A percentile compares a stretch with the other conserved stretches of the same genome.
Conservation (phyloP, 2,329 filamentous ascomycete genomes). For the Sporothrix dimorphospora region DNA sequence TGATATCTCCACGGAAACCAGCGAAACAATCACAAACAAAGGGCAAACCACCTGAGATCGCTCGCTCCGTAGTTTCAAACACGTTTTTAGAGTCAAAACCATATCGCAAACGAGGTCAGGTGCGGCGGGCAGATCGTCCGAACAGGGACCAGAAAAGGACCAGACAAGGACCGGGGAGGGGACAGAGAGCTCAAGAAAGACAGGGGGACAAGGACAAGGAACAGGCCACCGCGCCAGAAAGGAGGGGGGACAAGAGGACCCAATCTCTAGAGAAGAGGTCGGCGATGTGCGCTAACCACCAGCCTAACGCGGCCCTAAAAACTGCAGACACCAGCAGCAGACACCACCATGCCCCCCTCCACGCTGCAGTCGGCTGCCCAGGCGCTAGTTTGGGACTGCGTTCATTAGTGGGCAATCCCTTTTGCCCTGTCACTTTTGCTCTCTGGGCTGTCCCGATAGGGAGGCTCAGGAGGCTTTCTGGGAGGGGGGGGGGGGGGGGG, state of each 20-base stretch:
- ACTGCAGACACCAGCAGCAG: background rate
- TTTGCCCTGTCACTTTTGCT: background rate
- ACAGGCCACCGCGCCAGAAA: background rate
- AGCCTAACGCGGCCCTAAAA: background rate
- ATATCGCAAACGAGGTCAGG: background rate
- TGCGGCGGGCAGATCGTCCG: background rate
- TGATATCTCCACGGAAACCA: background rate
- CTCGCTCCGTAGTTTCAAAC: background rate
- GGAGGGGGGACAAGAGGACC: background rate
- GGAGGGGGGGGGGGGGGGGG: no score
- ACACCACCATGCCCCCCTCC: no score
- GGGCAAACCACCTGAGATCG: background rate
- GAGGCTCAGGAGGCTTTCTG: no score
- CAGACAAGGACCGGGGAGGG: background rate
- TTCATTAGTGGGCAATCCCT: conserved; percentile 3
- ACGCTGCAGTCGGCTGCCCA: background rate
- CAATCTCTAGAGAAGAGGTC: no score
- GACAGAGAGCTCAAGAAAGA: background rate
- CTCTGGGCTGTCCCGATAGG: background rate
- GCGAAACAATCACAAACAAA: background rate
- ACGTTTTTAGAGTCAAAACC: background rate
- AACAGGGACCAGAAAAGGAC: background rate
- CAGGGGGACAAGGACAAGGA: background rate
- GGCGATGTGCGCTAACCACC: background rate
- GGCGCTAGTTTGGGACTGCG: background rate